phyloP scores from a whole-genome alignment of 768 basidiomycete genomes.

The Pleurotus pulmonarius region DNA sequence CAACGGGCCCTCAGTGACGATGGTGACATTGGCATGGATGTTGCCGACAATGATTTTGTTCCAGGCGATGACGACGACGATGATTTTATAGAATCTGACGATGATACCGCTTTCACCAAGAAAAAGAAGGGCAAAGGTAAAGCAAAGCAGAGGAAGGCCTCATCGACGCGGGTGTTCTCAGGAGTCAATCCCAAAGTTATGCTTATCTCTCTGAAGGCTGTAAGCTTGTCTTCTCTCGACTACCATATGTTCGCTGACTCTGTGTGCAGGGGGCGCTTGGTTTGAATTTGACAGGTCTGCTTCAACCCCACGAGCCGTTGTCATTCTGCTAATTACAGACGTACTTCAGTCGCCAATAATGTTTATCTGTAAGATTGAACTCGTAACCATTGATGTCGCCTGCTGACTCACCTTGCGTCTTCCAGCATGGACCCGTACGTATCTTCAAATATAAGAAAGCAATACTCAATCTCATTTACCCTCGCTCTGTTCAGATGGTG shows the following conservation, averaged over 20 bases:
- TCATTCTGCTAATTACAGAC: background rate
- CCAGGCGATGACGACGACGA: conserved; percentile 24
- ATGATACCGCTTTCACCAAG: conserved; percentile 17
- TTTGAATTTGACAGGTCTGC: conserved; percentile 67
- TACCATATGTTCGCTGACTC: background rate
- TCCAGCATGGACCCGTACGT: conserved; percentile 81
- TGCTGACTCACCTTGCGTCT: conserved; percentile 8
- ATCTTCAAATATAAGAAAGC: background rate
- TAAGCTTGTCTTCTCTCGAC: conserved; percentile 18
- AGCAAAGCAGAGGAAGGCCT: conserved; percentile 9
- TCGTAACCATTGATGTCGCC: background rate
- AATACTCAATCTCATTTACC: background rate
- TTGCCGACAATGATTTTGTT: conserved; percentile 21
- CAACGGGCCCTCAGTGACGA: background rate
- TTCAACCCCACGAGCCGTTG: background rate
- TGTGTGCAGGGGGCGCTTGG: conserved; percentile 67
- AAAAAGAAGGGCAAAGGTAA: conserved; percentile 33
- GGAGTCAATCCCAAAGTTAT: conserved; percentile 68
- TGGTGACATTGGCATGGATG: conserved; percentile 6
- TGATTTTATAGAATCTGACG: conserved; percentile 28
- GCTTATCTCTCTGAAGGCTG: conserved; percentile 82
- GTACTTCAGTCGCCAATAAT: conserved; percentile 65
- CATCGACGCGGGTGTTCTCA: conserved; percentile 7
- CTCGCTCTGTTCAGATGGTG: conserved; percentile 56
- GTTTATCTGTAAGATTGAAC: conserved; percentile 62